Conservation (phyloP, 1,284 basidiomycete genomes). For the Puccinia sorghi region DNA sequence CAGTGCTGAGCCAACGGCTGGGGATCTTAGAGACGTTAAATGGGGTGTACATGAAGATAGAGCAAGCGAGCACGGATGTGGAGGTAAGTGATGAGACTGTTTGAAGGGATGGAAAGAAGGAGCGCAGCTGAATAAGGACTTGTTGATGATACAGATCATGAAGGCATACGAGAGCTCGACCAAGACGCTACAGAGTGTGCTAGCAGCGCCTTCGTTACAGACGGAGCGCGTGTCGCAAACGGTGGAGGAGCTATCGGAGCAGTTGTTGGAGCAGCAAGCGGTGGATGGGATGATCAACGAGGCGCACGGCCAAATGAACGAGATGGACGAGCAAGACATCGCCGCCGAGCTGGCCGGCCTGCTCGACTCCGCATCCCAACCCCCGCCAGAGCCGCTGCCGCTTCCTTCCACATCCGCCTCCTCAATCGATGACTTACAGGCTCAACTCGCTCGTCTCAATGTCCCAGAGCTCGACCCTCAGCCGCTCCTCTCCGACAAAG, state of each 20-base stretch:
- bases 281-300: slow-evolving; percentile 16
- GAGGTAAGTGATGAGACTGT: slow-evolving; percentile 19
- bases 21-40: slow-evolving; percentile 31
- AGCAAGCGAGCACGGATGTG: slow-evolving; percentile 46
- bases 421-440: slow-evolving; percentile 13
- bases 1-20: slow-evolving; percentile 23
- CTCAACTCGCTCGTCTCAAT: neutral
- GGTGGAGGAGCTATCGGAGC: slow-evolving; percentile 16
- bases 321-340: slow-evolving; percentile 16
- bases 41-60: slow-evolving; percentile 39
- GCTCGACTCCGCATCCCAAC: neutral
- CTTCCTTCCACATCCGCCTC: neutral
- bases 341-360: slow-evolving; percentile 21
- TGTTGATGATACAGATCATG: slow-evolving; percentile 28
- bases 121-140: neutral
- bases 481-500: neutral
- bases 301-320: neutral
- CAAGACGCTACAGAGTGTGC: slow-evolving; percentile 17
- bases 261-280: slow-evolving; percentile 6
- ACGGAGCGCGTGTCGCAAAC: slow-evolving; percentile 13
- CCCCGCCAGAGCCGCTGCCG: neutral
- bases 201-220: slow-evolving; percentile 6
- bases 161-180: slow-evolving; percentile 38
- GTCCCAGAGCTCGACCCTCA: neutral
- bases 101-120: neutral